Evolutionary conservation across 1,284 basidiomycete genomes (phyloP), one percentile per base, ranked within the genome.

Genomic region (Ceratobasidium sp.): DNA sequence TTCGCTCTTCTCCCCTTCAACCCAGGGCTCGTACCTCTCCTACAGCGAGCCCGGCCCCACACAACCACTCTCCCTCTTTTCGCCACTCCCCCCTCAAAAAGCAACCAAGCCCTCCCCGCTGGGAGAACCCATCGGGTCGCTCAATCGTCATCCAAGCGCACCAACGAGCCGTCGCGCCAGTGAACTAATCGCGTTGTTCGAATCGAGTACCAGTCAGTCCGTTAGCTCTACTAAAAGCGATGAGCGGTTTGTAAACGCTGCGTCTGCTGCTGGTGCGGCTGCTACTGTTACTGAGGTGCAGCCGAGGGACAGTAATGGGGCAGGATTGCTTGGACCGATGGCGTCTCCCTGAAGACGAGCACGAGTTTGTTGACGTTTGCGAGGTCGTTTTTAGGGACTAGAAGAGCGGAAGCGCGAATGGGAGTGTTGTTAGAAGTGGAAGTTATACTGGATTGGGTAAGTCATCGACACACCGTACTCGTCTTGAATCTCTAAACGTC

Each of bases 141-240:
- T 67, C 49, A 20, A 2, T n/a, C 76, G 39, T 20, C 76, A 76
- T 23, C 72, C 75, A 18, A 78, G 69, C 63, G 66, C 60, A 28
- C 68, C 56, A 28, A n/a, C 66, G 58, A 90, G 89, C 7, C 89
- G 90, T 46, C 89, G 92, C 20, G 89, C 92, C 0, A 92, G 89
- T 15, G 90, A 93, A 78, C 87, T 94, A 58, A 92, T 93, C 61
- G 92, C 93, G 0, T 90, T 92, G 56, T 95, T 94, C 79, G 94
- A 95, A 81, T 89, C 91, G 44, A 89, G 87, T 61, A 3, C 23
- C 1, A 20, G 64, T 40, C 64, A 51, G 9, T 33, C 67, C 1
- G 23, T 56, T 1, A 69, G 67, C 51, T 51, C 67, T 10, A 56
- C 49, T 33, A 69, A 56, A 20, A 73, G 71, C 39, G 71, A 73